These are phyloP conservation scores for Sugiyamaella smithiae DNA, from an alignment of 805 yeast genomes.

Conservation along the genomic window DNA sequence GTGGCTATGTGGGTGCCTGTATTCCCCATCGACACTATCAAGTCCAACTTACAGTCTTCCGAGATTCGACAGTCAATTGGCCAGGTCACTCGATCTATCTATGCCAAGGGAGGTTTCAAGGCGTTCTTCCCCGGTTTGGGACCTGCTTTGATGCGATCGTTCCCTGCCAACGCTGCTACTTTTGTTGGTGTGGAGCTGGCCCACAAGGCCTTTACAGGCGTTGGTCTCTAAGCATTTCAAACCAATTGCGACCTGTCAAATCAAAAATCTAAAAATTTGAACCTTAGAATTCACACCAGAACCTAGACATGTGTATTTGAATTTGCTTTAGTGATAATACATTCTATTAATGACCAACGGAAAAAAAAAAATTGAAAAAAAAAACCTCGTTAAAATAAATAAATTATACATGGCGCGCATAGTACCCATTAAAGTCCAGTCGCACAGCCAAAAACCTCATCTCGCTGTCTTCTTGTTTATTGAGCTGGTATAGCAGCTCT, in stretches of 20 bases:
- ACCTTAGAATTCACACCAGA: no score
- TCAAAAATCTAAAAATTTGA: no score
- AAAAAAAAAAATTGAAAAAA: no score
- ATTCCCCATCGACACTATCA: slow-evolving; percentile 94
- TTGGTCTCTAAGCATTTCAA: slow-evolving; percentile 7
- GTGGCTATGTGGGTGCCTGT: slow-evolving; percentile 95
- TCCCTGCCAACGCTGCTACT: slow-evolving; percentile 99
- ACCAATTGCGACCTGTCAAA: no score
- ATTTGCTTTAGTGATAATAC: no score
- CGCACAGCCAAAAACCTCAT: slow-evolving; percentile 36
- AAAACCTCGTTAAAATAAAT: no score
- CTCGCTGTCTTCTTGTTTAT: slow-evolving; percentile 31
- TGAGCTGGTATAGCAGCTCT: slow-evolving; percentile 28
- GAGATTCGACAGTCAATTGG: slow-evolving; percentile 50
- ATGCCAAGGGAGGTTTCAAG: slow-evolving; percentile 72
- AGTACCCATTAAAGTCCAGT: slow-evolving; percentile 37
- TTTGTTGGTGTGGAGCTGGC: slow-evolving; percentile 93
- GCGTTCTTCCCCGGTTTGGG: slow-evolving; percentile 98
- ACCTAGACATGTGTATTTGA: no score
- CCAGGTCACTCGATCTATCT: slow-evolving; percentile 66
- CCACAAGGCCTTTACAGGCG: slow-evolving; percentile 32
- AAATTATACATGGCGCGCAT: slow-evolving; percentile 15
- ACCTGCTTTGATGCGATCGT: slow-evolving; percentile 88
- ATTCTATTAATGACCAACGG: no score
- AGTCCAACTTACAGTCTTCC: slow-evolving; percentile 74